These are phyloP conservation scores for Tylopilus vinaceipallidus DNA, from an alignment of 768 basidiomycete genomes.

Conservation along the genomic window DNA sequence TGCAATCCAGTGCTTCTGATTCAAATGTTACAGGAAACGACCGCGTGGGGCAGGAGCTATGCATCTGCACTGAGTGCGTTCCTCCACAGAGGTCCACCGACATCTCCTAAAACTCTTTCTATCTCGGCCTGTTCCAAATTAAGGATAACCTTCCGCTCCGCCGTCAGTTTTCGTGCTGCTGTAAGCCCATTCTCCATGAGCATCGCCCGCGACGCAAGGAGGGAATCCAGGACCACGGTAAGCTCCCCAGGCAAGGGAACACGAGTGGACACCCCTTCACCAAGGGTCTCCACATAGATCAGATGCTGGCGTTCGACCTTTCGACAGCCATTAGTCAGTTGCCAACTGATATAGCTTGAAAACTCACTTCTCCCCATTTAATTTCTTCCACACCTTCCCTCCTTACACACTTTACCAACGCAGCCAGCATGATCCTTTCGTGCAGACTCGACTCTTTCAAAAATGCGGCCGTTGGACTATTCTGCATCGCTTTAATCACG, in stretches of 20 bases:
- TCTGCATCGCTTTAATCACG: slow-evolving; percentile 85
- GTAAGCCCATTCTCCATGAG: slow-evolving; percentile 64
- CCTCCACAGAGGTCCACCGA: slow-evolving; percentile 71
- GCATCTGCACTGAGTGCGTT: slow-evolving; percentile 36
- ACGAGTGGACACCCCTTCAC: slow-evolving; percentile 53
- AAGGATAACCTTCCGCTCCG: slow-evolving; percentile 72
- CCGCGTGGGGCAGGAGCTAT: slow-evolving; percentile 5
- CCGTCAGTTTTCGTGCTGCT: slow-evolving; percentile 52
- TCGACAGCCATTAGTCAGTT: slow-evolving; percentile 1
- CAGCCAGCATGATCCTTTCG: slow-evolving; percentile 84
- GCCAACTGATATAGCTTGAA: not conserved
- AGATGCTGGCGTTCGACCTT: slow-evolving; percentile 78
- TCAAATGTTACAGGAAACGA: slow-evolving; percentile 3
- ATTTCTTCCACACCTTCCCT: slow-evolving; percentile 87
- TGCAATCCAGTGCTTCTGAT: not conserved
- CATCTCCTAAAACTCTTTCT: slow-evolving; percentile 79
- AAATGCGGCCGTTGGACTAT: slow-evolving; percentile 85
- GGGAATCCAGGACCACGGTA: slow-evolving; percentile 64
- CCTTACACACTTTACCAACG: slow-evolving; percentile 77
- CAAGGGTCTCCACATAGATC: slow-evolving; percentile 63
- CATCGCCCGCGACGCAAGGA: slow-evolving; percentile 76
- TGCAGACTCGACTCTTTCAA: slow-evolving; percentile 81
- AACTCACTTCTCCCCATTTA: slow-evolving; percentile 72
- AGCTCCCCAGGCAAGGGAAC: slow-evolving; percentile 66
- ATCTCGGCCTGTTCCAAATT: slow-evolving; percentile 84